Conservation (phyloP, 805 yeast species). For the Saturnispora saitoi region DNA sequence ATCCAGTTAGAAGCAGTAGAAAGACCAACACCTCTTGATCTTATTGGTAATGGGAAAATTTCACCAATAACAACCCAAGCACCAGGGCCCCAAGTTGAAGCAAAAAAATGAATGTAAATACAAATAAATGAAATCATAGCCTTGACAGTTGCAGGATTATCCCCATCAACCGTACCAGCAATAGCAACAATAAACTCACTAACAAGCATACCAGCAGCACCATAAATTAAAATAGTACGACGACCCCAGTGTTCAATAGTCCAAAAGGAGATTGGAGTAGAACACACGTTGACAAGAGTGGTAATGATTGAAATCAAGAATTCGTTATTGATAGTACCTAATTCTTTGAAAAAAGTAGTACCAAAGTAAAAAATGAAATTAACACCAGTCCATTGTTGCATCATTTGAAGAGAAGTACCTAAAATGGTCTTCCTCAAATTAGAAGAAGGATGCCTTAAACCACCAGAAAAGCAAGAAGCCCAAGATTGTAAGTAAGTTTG, state of each 20-base stretch:
- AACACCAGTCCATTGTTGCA: constrained; percentile 72
- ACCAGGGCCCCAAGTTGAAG: constrained; percentile 76
- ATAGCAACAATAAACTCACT: constrained; percentile 52
- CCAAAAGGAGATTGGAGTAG: constrained; percentile 47
- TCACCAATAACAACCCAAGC: constrained; percentile 60
- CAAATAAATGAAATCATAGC: constrained; percentile 37
- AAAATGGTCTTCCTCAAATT: constrained; percentile 35
- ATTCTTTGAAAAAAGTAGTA: constrained; percentile 50
- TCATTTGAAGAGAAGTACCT: constrained; percentile 34
- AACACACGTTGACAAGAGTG: constrained; percentile 40
- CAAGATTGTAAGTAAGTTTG: constrained; percentile 31
- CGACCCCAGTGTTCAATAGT: constrained; percentile 53
- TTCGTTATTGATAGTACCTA: constrained; percentile 37
- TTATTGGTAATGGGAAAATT: constrained; percentile 58
- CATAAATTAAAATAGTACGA: constrained; percentile 39
- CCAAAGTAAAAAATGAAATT: constrained; percentile 70
- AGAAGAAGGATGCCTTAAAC: constrained; percentile 27
- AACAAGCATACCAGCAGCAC: constrained; percentile 39
- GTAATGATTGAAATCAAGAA: constrained; percentile 45
- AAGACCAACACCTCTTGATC: constrained; percentile 63
- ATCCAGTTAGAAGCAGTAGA: constrained; percentile 75
- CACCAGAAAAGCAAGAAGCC: constrained; percentile 37
- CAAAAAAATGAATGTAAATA: constrained; percentile 63
- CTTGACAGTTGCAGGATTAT: constrained; percentile 20
- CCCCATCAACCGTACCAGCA: constrained; percentile 23